phyloP scores from a whole-genome alignment of 2,329 filamentous ascomycete genomes.

The Aureobasidium vineae region DNA sequence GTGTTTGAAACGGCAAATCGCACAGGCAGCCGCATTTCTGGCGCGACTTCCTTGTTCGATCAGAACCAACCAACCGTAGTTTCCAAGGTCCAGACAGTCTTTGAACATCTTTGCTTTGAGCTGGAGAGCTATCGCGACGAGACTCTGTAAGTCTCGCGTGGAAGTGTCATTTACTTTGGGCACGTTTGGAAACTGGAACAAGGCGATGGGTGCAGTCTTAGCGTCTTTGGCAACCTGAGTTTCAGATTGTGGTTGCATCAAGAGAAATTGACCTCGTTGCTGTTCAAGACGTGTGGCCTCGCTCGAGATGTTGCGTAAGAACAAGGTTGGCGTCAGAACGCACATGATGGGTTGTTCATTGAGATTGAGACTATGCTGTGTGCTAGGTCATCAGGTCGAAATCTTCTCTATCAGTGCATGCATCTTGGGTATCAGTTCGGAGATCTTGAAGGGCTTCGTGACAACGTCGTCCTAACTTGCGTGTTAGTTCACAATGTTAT shows the following conservation, averaged over 20 bases:
- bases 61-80: not conserved
- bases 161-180: not conserved
- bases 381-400: constrained; percentile 11
- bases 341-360: not conserved
- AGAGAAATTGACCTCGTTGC: not conserved
- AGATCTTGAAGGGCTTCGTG: constrained; percentile 30
- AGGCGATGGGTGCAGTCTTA: too few relatives aligned
- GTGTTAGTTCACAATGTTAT: not conserved
- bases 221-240: too few relatives aligned
- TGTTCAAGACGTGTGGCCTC: not conserved
- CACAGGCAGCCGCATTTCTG: not conserved
- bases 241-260: not conserved
- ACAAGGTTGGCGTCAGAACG: not conserved
- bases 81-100: too few relatives aligned
- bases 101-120: not conserved
- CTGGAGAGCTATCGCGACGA: not conserved
- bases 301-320: not conserved
- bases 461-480: constrained; percentile 25
- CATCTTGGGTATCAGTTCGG: constrained; percentile 31
- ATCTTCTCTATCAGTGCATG: constrained; percentile 29
- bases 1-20: not conserved
- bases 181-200: too few relatives aligned
- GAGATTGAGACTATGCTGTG: not conserved
- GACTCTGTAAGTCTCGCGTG: not conserved
- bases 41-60: not conserved